Conservation (phyloP, 768 basidiomycete genomes). For the Gelatoporia subvermispora region DNA sequence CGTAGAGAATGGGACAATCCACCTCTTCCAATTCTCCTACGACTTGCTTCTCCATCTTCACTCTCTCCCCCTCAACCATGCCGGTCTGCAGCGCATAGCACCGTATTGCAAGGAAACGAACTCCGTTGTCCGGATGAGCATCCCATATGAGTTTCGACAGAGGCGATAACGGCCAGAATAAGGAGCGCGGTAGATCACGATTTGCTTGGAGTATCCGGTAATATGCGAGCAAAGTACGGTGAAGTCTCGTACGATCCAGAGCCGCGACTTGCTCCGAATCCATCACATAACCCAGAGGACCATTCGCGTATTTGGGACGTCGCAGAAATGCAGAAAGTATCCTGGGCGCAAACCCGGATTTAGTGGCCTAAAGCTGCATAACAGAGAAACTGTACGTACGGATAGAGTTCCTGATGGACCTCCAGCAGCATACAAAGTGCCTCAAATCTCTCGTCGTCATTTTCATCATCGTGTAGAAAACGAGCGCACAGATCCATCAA, state of each 20-base stretch:
- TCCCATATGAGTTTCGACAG: slow-evolving; percentile 41
- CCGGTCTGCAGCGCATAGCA: slow-evolving; percentile 74
- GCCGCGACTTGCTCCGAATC: slow-evolving; percentile 22
- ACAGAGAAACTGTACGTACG: slow-evolving; percentile 40
- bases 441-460: slow-evolving; percentile 46
- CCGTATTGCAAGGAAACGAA: slow-evolving; percentile 66
- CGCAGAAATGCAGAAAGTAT: slow-evolving; percentile 50
- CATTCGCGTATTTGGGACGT: slow-evolving; percentile 37
- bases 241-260: slow-evolving; percentile 46
- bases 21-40: slow-evolving; percentile 55
- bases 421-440: slow-evolving; percentile 64
- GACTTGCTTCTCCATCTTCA: slow-evolving; percentile 53
- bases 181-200: slow-evolving; percentile 54
- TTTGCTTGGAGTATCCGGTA: slow-evolving; percentile 77
- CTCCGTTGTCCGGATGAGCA: slow-evolving; percentile 57
- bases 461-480: slow-evolving; percentile 61
- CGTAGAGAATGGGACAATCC: slow-evolving; percentile 63
- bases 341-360: slow-evolving; percentile 30
- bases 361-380: slow-evolving; percentile 7
- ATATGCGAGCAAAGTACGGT: slow-evolving; percentile 71
- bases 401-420: slow-evolving; percentile 66
- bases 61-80: slow-evolving; percentile 74
- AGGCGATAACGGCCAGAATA: slow-evolving; percentile 53
- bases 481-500: slow-evolving; percentile 74
- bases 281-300: slow-evolving; percentile 48